A percentile compares a stretch with the other conserved stretches of the same genome.
phyloP scores from a whole-genome alignment of 139 green algal species.

The Chlorella ohadii region DNA sequence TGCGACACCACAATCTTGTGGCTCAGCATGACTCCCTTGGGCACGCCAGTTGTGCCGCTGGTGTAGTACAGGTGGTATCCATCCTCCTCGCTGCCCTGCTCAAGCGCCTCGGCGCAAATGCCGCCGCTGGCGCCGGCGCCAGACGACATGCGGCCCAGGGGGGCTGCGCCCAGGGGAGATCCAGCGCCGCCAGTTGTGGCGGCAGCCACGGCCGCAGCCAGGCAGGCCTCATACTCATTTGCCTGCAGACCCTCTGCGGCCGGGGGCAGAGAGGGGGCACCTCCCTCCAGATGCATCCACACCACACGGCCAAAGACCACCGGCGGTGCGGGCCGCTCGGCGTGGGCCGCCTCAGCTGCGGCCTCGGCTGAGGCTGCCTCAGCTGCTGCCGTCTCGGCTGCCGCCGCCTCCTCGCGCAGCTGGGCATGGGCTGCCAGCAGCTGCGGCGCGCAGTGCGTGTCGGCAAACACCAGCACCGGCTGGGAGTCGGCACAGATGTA shows the following conservation, averaged over 20 bases:
- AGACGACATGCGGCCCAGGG: no score
- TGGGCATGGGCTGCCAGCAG: constrained; percentile 35
- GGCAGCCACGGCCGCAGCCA: background rate
- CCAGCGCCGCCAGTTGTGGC: no score
- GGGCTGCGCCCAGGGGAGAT: no score
- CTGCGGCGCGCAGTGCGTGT: constrained; percentile 30
- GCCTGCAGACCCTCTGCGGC: background rate
- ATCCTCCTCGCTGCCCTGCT: constrained; percentile 42
- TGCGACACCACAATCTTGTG: constrained; percentile 76
- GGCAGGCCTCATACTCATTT: background rate
- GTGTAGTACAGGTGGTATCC: constrained; percentile 91
- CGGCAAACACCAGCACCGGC: constrained; percentile 59
- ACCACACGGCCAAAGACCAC: constrained; percentile 4
- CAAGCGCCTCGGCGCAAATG: constrained; percentile 1
- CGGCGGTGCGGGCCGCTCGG: no score
- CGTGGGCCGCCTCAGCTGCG: no score
- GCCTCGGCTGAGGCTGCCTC: no score
- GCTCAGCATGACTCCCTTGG: constrained; percentile 72
- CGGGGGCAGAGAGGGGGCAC: background rate
- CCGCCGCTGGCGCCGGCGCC: no score
- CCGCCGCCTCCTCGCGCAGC: background rate
- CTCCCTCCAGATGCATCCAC: constrained; percentile 36
- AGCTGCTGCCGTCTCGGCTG: background rate
- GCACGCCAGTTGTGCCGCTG: constrained; percentile 62
- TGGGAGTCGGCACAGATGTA: constrained; percentile 73